Evolutionary conservation across 768 basidiomycete species (phyloP).

Genomic region (Panellus pusillus): DNA sequence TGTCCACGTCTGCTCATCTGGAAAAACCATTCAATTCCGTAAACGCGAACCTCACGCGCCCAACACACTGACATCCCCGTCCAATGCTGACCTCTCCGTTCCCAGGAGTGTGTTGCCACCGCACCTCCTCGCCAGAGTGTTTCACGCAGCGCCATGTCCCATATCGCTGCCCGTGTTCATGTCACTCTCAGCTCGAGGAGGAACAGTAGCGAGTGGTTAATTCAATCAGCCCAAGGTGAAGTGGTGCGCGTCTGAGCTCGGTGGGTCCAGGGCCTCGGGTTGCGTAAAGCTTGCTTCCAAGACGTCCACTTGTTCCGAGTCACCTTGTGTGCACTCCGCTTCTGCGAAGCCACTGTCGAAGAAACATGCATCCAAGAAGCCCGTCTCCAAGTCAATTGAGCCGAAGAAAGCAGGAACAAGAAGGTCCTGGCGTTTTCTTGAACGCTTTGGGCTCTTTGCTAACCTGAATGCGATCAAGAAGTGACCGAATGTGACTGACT

Average conservation of each 20-base stretch:
- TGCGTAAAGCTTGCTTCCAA: slow-evolving; percentile 68
- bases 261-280: slow-evolving; percentile 44
- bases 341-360: neutral
- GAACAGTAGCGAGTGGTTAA: no score
- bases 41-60: neutral
- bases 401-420: no score
- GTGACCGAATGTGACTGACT: no score
- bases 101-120: slow-evolving; percentile 70
- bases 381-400: no score
- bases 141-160: slow-evolving; percentile 67
- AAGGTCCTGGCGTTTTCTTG: no score
- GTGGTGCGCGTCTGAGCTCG: neutral
- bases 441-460: no score
- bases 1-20: slow-evolving; percentile 43
- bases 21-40: slow-evolving; percentile 51
- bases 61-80: neutral
- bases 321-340: neutral
- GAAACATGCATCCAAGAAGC: no score
- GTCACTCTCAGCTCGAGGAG: no score
- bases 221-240: no score
- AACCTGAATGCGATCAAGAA: no score
- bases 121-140: slow-evolving; percentile 71
- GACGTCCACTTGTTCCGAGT: slow-evolving; percentile 9
- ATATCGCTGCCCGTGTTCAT: no score
- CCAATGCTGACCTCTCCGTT: no score